Evolutionary conservation across 2,329 filamentous ascomycete species (phyloP), one percentile per base, ranked within the genome.

Genomic region (Stemphylium beticola): DNA sequence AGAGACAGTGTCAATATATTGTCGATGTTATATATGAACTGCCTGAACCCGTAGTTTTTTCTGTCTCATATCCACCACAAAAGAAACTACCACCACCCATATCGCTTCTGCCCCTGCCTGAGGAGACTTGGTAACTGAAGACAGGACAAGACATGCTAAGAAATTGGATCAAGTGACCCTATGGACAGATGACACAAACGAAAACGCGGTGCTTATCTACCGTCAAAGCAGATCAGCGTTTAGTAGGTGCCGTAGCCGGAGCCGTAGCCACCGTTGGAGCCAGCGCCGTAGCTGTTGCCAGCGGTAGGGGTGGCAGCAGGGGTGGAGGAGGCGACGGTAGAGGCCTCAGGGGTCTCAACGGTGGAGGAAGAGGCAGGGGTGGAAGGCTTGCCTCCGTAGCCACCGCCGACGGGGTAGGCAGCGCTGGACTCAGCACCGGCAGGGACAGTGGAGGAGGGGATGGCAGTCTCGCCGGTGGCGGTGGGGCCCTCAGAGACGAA

Each of bases 171-270:
- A 68, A 67, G 50, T 55, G 61, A 62, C 56, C 64, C 57, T 61
- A 42, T 36, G 40, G 55, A 44, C 31, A 36, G 38, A 47, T 17
- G 41, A 53, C 55, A 57, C 56, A 55, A 54, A 55, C 61, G 58
- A 58, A 40, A 62, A 57, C 57, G 50, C 49, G 44, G 63, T 61
- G 47, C 55, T 64, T 49, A 61, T 55, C 59, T 60, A 60, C 40
- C 50, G 43, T 46, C 45, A 17, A 32, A 38, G 29, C n/a, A 26
- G 31, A 20, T 31, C 39, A 54, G 51, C 53, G 58, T 53, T 65
- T 67, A 68, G 58, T 68, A 64, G 47, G 60, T 63, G 60, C 60
- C 59, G 60, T 65, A 65, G 32, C 62, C 58, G 34, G 53, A 55
- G 32, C 57, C 62, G 53, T 61, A 66, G 42, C 57, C 53, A 46